Base-by-base conservation (phyloP, 306 rosid genomes). In the Vigna hirtella region DNA sequence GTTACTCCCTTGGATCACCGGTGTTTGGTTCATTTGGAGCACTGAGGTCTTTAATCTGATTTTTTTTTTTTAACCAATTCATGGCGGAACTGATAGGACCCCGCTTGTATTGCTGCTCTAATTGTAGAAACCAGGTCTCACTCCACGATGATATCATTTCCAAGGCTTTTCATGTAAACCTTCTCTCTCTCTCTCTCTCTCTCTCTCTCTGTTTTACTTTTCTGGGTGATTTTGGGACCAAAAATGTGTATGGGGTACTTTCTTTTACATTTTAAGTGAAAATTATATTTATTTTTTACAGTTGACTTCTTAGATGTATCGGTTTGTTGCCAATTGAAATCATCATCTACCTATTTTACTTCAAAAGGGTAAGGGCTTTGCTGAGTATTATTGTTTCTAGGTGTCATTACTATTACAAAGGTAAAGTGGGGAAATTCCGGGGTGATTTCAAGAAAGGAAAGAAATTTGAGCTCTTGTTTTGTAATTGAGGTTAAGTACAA, bases 111-210 rank as follows among this genome's bases (percentile, higher is more conserved):
- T 87, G 98, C 81, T 95, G 98, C 76, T 91, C 93, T 77, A 95
- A 95, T 87, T 95, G 99, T 80, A 82, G 98, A 83, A 95, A 91
- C 86, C 99, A 89, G 77, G 97, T 95, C 72, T 87, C 99, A 9
- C 87, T 92, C 78, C 99, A 95, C 18, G 98, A 95, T 86, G 99
- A 95, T 89, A 91, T 95, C 4, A 91, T 95, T 84, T 95, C 99
- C 28, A 95, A 95, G 87, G 93, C 99, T 83, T 95, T 95, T 85
- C 98, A 95, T 90, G 99, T 92, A 84, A 81, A 81, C 30, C 80
- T 66, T 59, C 63, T 69, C 26, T 45, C 24, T 12, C 38, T 4
- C 1, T 16, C 43, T 51, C 1, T 16, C 45, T 45, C 26, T 13
- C 40, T 4, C 45, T 30, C 40, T 30, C n/a, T 42, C 13, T 55